Percentiles rank a stretch among this genome's conserved stretches.
These are phyloP conservation scores for Trichodelitschia bisporula DNA, from an alignment of 495 filamentous ascomycete species.

Conservation along the genomic window DNA sequence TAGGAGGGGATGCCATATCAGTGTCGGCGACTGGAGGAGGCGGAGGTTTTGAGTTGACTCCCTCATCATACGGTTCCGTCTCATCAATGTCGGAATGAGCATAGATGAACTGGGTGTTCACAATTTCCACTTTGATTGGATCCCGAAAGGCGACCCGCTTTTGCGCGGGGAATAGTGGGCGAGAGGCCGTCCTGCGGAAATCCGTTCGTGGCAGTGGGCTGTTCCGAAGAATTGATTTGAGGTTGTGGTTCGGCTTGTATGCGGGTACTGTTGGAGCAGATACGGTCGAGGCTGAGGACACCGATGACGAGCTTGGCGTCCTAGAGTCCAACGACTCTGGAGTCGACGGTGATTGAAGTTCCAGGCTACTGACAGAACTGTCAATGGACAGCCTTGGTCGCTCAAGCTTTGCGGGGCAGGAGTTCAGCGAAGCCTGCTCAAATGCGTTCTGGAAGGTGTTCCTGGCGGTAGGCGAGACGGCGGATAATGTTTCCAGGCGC, in stretches of 20 bases:
- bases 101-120: constrained; percentile 24
- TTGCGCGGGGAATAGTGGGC: constrained; percentile 29
- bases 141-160: constrained; percentile 30
- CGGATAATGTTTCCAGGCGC: constrained; percentile 31
- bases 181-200: constrained; percentile 15
- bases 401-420: constrained; percentile 14
- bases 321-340: too few species aligned
- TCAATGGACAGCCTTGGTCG: constrained; percentile 17
- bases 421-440: constrained; percentile 29
- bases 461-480: constrained; percentile 47
- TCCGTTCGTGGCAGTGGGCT: constrained; percentile 11
- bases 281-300: constrained; percentile 9
- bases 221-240: constrained; percentile 16
- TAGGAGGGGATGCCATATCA: too few species aligned
- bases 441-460: constrained; percentile 70
- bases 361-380: constrained; percentile 2
- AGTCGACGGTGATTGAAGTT: constrained; percentile 12
- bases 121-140: constrained; percentile 30
- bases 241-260: constrained; percentile 14
- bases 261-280: constrained; percentile 7
- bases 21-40: too few species aligned
- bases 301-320: constrained; percentile 9
- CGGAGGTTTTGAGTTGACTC: too few species aligned
- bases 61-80: too few species aligned
- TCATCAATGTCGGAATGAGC: constrained; percentile 25